Percentiles rank a stretch among this genome's conserved stretches.
These are phyloP conservation scores for Penicillium sp. DNA, from an alignment of 2,329 filamentous ascomycete genomes.

Conservation along the genomic window DNA sequence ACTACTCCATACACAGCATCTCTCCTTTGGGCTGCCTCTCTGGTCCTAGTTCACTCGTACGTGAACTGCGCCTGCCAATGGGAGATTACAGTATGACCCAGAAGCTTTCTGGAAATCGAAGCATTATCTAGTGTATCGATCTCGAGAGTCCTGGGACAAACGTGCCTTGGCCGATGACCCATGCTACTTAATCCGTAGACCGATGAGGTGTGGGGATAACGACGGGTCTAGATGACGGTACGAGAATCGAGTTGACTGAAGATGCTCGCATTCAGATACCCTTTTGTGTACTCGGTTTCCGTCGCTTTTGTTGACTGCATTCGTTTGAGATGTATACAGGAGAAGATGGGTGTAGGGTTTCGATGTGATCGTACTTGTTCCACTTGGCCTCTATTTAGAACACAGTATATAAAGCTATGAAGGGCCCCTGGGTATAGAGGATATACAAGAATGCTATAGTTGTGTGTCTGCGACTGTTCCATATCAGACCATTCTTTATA, in stretches of 20 bases:
- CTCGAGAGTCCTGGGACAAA: not conserved
- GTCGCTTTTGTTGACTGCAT: not conserved
- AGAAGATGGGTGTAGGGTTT: not conserved
- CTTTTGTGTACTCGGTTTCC: not conserved
- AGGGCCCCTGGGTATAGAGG: not conserved
- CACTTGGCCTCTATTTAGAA: not conserved
- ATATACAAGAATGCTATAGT: not conserved
- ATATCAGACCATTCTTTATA: not conserved
- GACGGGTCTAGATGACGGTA: not conserved
- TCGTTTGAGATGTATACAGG: not conserved
- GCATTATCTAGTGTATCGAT: not conserved
- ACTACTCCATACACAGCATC: too few species aligned
- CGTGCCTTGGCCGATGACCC: not conserved
- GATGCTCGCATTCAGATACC: not conserved
- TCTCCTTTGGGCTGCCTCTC: slow-evolving; percentile 27
- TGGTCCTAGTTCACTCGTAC: slow-evolving; percentile 26
- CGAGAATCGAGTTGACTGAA: not conserved
- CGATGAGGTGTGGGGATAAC: not conserved
- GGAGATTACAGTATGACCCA: not conserved
- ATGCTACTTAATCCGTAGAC: not conserved
- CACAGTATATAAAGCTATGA: too few species aligned
- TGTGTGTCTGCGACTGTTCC: not conserved
- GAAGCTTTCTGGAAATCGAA: too few species aligned
- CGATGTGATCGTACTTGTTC: not conserved
- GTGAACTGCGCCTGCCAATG: not conserved